Base-by-base conservation (phyloP, 768 basidiomycete species). In the Tricholoma hemisulphureum region DNA sequence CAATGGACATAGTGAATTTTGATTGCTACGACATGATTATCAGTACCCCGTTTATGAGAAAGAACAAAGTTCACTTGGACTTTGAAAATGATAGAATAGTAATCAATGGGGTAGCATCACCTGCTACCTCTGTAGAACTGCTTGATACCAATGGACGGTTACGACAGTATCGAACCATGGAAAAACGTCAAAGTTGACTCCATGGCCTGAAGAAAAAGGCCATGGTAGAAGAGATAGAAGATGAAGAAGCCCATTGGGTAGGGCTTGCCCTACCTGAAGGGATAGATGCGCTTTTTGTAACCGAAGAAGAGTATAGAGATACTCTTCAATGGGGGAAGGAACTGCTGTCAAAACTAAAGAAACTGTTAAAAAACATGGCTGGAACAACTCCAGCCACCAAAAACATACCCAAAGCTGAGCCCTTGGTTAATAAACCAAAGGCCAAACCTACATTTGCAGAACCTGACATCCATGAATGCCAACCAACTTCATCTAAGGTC, bases 11-110 rank as follows among this genome's bases (percentile, higher is more conserved):
- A 3, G 66, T 62, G 0, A 78, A 78, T 34, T 62, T 77, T 10
- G 71, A 75, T 50, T 56, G 57, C 4, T 78, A 76, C 53, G 71
- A 77, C 29, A 56, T 68, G 49, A 68, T 78, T 0, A 61, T 78
- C 0, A 72, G 77, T 0, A 73, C 67, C 4, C 71, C 71, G 1
- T 78, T 73, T 45, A 70, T 75, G 63, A 49, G 51, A 0, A 49
- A 57, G 18, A 60, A 72, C 45, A 53, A 57, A 6, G 68, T 70
- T 0, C 13, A 59, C 0, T 54, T 75, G 3, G 67, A 73, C 52
- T 71, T 75, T 35, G 56, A 53, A 1, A 49, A 34, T 0, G 56
- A 65, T 13, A n/a, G 45, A 4, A 51, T 73, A 16, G 2, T 20
- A 2, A 29, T 67, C 0, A 49, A 57, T 23, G 65, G 63, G 3